These are phyloP conservation scores for Hyaloscypha variabilis DNA, from an alignment of 495 filamentous ascomycete species.

Conservation along the genomic window DNA sequence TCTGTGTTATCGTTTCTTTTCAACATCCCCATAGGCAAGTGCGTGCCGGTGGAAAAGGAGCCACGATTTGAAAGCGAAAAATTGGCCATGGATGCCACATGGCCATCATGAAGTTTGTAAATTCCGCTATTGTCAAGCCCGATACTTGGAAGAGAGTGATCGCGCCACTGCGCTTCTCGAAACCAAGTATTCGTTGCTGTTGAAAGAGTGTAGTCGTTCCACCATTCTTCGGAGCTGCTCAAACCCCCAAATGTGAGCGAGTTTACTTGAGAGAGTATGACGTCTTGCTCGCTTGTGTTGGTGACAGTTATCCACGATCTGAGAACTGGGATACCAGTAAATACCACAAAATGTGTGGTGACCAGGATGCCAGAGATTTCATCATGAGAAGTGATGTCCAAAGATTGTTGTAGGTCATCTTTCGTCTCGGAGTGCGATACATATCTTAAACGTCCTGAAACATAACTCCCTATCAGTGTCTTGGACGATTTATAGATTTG, in stretches of 20 bases:
- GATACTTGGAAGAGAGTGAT: neutral
- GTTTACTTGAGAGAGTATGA: neutral
- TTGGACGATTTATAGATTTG: neutral
- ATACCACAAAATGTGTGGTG: neutral
- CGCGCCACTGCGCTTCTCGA: constrained; percentile 10
- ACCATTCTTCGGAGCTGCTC: constrained; percentile 2
- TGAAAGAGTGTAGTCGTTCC: neutral
- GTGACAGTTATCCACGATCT: neutral
- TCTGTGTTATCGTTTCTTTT: neutral
- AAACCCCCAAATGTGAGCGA: constrained; percentile 1
- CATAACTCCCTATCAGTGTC: constrained; percentile 4
- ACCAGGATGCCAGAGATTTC: neutral
- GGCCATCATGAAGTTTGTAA: constrained; percentile 1
- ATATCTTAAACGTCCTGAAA: neutral
- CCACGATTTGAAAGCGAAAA: constrained; percentile 5
- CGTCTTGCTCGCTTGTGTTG: neutral
- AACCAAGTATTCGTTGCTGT: constrained; percentile 8
- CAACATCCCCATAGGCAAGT: constrained; percentile 3
- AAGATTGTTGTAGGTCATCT: neutral
- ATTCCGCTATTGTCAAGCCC: neutral
- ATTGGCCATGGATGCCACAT: neutral
- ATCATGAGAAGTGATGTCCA: neutral
- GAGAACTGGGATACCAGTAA: neutral
- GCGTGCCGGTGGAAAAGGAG: constrained; percentile 5
- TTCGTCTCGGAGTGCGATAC: neutral